Base-by-base conservation (phyloP, 139 green algal genomes). In the Asterochloris erici region DNA sequence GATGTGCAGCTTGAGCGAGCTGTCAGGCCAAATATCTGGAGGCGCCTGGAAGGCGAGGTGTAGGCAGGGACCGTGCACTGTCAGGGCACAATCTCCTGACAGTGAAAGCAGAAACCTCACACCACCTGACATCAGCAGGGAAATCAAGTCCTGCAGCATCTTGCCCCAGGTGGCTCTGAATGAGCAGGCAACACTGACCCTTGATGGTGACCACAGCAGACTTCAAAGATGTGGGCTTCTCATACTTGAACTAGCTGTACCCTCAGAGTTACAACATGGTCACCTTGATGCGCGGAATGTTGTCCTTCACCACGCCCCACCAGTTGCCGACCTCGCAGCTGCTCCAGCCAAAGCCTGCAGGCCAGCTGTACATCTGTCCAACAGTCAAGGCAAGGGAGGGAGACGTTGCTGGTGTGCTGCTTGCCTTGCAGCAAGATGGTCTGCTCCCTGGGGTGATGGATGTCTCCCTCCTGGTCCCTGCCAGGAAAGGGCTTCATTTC, bases 331-430 rank as follows among this genome's bases (percentile, higher is more conserved):
- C 86, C 13, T 88, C 74, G 64, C 86, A 92, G 73, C 89, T 94
- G 70, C 92, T 87, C 92, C 92, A 96, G 0, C 88, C 91, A 84
- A 96, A 96, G 23, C 85, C 92, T 95, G 84, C 38, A 54, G 38
- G 38, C 38, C 38, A 54, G 38, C 38, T 54, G 38, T 54, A 54
- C 38, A 54, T 54, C 6, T 54, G 38, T 54, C 38, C 38, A 54
- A n/a, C n/a, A 54, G 38, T 54, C 38, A 54, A 54, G 38, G 38
- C 38, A 6, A 6, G 38, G 38, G 38, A 54, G 38, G 38, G 38
- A 54, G 38, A 2, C 2, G 38, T 54, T 54, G 38, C 4, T 54
- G 38, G 38, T 54, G 38, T 54, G 38, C 38, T 54, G 38, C 38
- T 54, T 54, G 38, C 38, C 38, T 54, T 54, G 38, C 38, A 54